Evolutionary conservation across 257 asterid genomes (phyloP), one percentile per base, ranked within the genome.

Genomic region (Nicotiana undulata): DNA sequence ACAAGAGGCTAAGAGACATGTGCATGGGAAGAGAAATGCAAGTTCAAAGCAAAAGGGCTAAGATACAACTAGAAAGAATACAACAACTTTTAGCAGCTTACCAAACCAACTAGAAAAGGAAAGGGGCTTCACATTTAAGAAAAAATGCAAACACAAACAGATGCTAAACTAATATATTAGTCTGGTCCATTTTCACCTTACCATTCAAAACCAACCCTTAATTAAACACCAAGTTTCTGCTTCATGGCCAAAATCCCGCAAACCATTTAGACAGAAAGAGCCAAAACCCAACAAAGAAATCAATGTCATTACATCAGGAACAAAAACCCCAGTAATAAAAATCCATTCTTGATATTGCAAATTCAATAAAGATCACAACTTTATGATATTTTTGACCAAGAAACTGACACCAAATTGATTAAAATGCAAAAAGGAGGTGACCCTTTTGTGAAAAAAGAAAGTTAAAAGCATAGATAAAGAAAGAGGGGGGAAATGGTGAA

Each of bases 41-140:
- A 72, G 78, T 72, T 72, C 78, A 72, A 46, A 46, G 78, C 60
- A 72, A 72, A 44, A 46, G 40, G 24, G 60, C 3, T 72, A 72
- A 24, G 40, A 46, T 7, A 52, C n/a, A 37, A 32, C 76, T 78
- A 34, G 81, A 59, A 82, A 74, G 77, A 81, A 75, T 6, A 46
- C 22, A 76, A 77, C 67, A 83, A 65, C 77, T 79, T 80, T 84
- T 82, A 74, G 76, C 86, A 86, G 80, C 82, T 76, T 81, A 81
- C 65, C 80, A 82, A 80, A 80, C 84, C 79, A 79, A 72, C 1
- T 46, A 12, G 77, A 75, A 75, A 76, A 76, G 79, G 81, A 65
- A 66, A 81, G 81, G 82, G 87, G 82, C 87, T 76, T 86, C 79
- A 79, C 65, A 84, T 82, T 82, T 80, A 82, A 86, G 75, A 84